These are phyloP conservation scores for Lentinula novae-zelandiae DNA, from an alignment of 1,284 basidiomycete genomes.

Conservation along the genomic window DNA sequence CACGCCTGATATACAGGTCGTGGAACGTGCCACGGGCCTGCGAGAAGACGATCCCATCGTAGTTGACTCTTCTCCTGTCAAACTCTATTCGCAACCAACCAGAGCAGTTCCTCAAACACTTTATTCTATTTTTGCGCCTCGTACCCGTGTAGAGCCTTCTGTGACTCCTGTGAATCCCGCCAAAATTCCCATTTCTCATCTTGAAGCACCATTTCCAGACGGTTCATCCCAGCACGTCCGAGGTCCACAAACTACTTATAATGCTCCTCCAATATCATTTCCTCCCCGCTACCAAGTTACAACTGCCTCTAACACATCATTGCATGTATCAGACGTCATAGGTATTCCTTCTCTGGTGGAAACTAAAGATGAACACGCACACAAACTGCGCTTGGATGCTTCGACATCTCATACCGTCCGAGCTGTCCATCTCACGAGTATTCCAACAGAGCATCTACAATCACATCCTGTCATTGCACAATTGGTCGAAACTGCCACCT, in stretches of 20 bases:
- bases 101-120: constrained; percentile 13
- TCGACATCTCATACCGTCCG: not conserved
- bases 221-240: constrained; percentile 58
- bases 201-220: constrained; percentile 46
- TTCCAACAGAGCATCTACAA: constrained; percentile 31
- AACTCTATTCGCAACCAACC: constrained; percentile 16
- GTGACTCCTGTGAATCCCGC: not conserved
- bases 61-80: constrained; percentile 39
- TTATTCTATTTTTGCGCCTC: constrained; percentile 31
- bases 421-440: constrained; percentile 21
- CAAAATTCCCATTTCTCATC: constrained; percentile 22
- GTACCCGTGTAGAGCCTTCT: not conserved
- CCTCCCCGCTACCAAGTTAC: constrained; percentile 13
- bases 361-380: not conserved
- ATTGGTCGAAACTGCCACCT: constrained; percentile 26
- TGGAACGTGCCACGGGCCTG: constrained; percentile 3
- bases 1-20: not conserved
- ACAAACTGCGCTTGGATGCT: not conserved
- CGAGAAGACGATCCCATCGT: constrained; percentile 36
- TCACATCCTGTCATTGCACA: constrained; percentile 55
- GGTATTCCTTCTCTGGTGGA: not conserved
- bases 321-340: constrained; percentile 3
- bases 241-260: constrained; percentile 41
- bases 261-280: constrained; percentile 18
- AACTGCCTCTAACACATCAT: not conserved